These are phyloP conservation scores for Skeletonema grethae DNA, from an alignment of 108 stramenopile species.

Conservation along the genomic window DNA sequence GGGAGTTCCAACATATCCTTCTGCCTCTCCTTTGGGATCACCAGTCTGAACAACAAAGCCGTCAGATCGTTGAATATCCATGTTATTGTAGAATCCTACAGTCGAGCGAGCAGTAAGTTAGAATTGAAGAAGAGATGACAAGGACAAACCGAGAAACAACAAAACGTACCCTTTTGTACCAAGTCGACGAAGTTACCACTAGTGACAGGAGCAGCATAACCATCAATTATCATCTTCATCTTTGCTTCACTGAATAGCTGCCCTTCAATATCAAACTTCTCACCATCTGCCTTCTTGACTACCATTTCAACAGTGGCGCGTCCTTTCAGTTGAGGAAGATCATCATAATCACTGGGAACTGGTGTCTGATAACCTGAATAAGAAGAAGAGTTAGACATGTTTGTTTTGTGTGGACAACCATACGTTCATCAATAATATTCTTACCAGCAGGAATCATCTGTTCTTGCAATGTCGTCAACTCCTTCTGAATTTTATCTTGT, in stretches of 20 bases:
- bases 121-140: not conserved
- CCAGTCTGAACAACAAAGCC: slow-evolving; percentile 98
- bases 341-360: slow-evolving; percentile 83
- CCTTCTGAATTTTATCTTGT: slow-evolving; percentile 66
- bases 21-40: slow-evolving; percentile 88
- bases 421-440: slow-evolving; percentile 1
- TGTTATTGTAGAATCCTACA: slow-evolving; percentile 87
- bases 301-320: slow-evolving; percentile 93
- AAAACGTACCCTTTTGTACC: slow-evolving; percentile 79
- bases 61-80: slow-evolving; percentile 93
- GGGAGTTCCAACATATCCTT: slow-evolving; percentile 88
- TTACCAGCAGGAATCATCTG: slow-evolving; percentile 85
- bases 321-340: slow-evolving; percentile 86
- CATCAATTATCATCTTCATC: slow-evolving; percentile 94
- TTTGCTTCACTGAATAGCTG: slow-evolving; percentile 78
- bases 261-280: slow-evolving; percentile 86
- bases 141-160: not conserved
- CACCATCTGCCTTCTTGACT: slow-evolving; percentile 80
- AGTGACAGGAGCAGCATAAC: slow-evolving; percentile 93
- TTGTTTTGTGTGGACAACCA: not conserved
- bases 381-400: not conserved
- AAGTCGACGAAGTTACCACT: slow-evolving; percentile 94
- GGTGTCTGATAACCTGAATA: slow-evolving; percentile 63
- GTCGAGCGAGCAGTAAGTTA: not conserved
- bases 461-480: slow-evolving; percentile 82